These are phyloP conservation scores for Beverwykella pulmonaria DNA, from an alignment of 495 filamentous ascomycete species.

Conservation along the genomic window DNA sequence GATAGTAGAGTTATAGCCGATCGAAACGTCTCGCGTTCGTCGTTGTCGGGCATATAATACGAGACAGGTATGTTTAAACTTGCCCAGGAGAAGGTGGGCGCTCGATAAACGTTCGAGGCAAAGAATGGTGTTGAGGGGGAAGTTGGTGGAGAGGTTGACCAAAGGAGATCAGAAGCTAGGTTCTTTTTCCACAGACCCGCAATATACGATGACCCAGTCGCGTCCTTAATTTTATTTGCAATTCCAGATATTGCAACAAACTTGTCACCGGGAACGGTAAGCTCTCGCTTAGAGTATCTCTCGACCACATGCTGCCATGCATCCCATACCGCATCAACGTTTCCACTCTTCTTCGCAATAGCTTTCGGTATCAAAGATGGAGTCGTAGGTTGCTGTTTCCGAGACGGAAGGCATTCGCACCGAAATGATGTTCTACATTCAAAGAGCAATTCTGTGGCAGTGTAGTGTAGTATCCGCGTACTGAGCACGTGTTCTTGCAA, in stretches of 20 bases:
- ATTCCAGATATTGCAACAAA: conserved; percentile 26
- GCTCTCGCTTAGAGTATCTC: conserved; percentile 22
- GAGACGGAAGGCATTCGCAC: conserved; percentile 28
- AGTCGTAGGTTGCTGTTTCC: conserved; percentile 18
- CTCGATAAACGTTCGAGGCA: background rate
- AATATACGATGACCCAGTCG: conserved; percentile 8
- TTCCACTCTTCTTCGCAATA: conserved; percentile 7
- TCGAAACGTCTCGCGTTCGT: conserved; percentile 17
- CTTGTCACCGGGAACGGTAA: conserved; percentile 19
- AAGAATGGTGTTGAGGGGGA: background rate
- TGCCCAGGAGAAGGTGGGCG: conserved; percentile 26
- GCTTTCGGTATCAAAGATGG: conserved; percentile 23
- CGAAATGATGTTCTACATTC: conserved; percentile 34
- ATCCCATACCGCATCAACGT: conserved; percentile 12
- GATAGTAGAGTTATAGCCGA: conserved; percentile 6
- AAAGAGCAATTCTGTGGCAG: conserved; percentile 32
- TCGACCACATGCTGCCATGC: conserved; percentile 30
- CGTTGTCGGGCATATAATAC: conserved; percentile 14
- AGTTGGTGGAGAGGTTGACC: conserved; percentile 5
- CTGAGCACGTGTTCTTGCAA: conserved; percentile 35
- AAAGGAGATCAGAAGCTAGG: conserved; percentile 23
- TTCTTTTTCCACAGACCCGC: conserved; percentile 31
- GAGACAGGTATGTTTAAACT: conserved; percentile 8
- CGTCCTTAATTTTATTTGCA: conserved; percentile 18
- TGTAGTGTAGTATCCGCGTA: conserved; percentile 35